phyloP scores from a whole-genome alignment of 208 protist species.

The Vickermania ingenoplastis region DNA sequence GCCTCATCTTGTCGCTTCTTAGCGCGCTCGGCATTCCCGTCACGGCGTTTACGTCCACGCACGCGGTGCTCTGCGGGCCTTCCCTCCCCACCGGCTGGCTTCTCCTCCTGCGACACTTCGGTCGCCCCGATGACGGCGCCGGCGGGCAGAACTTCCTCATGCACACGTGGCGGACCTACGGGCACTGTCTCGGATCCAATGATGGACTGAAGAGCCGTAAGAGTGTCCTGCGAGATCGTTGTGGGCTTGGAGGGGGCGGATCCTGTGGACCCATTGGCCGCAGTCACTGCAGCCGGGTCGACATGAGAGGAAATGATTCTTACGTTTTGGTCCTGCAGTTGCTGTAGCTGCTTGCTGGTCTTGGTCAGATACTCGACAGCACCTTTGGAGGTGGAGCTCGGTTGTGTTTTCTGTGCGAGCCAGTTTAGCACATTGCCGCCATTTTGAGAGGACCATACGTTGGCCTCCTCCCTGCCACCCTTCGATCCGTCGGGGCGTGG shows the following conservation, averaged over 20 bases:
- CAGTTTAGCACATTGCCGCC: constrained; percentile 57
- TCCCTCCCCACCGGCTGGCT: constrained; percentile 1
- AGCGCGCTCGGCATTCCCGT: constrained; percentile 26
- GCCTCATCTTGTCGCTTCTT: constrained; percentile 21
- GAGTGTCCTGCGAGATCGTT: constrained; percentile 2
- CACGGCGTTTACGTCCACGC: constrained; percentile 20
- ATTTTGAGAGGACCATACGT: constrained; percentile 19
- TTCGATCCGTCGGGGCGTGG: too few species aligned
- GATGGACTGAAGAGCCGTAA: background rate
- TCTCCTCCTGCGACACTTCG: background rate
- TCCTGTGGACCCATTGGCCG: background rate
- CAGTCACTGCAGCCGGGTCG: constrained; percentile 4
- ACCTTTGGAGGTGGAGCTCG: constrained; percentile 26
- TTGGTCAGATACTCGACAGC: constrained; percentile 67
- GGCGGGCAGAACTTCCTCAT: constrained; percentile 11
- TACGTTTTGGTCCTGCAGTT: background rate
- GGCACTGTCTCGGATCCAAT: constrained; percentile 17
- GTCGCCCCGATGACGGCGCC: constrained; percentile 10
- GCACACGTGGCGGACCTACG: constrained; percentile 3
- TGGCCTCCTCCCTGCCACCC: too few species aligned
- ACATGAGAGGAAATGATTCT: background rate
- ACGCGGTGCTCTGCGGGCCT: constrained; percentile 11
- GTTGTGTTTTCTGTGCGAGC: constrained; percentile 43
- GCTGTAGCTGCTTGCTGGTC: constrained; percentile 11
- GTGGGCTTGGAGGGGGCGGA: background rate